phyloP scores from a whole-genome alignment of 2,329 filamentous ascomycete genomes.

The Nemania bipapillata region DNA sequence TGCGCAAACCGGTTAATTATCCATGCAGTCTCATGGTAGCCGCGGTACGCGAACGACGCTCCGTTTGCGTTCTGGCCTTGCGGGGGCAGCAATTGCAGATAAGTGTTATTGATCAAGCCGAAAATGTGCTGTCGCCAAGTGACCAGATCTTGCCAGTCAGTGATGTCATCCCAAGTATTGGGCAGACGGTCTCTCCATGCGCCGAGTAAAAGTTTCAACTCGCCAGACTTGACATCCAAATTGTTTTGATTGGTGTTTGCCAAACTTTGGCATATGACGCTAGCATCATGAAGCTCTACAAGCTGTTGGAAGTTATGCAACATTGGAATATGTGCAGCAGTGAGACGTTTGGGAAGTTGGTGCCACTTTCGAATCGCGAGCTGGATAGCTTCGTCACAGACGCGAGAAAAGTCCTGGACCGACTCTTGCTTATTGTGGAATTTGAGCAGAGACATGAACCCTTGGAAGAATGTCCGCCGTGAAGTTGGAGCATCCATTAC shows the following conservation, averaged over 20 bases:
- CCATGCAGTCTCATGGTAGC: slow-evolving; percentile 99
- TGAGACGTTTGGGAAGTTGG: slow-evolving; percentile 91
- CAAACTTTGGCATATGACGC: slow-evolving; percentile 92
- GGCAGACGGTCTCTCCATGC: slow-evolving; percentile 96
- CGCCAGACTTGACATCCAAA: slow-evolving; percentile 91
- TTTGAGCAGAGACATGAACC: slow-evolving; percentile 96
- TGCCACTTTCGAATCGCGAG: slow-evolving; percentile 98
- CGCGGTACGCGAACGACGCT: slow-evolving; percentile 94
- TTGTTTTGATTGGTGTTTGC: slow-evolving; percentile 84
- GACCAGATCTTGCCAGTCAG: slow-evolving; percentile 98
- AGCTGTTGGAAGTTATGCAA: slow-evolving; percentile 98
- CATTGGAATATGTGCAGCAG: slow-evolving; percentile 92
- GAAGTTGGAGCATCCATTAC: slow-evolving; percentile 98
- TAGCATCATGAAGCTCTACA: slow-evolving; percentile 96
- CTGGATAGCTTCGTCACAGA: slow-evolving; percentile 97
- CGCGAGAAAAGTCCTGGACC: slow-evolving; percentile 81
- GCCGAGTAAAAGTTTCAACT: slow-evolving; percentile 90
- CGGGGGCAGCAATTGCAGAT: slow-evolving; percentile 83
- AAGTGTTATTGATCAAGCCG: slow-evolving; percentile 93
- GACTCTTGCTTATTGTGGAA: slow-evolving; percentile 89
- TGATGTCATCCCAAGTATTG: slow-evolving; percentile 99
- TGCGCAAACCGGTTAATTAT: slow-evolving; percentile 99
- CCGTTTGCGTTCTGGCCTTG: slow-evolving; percentile 84
- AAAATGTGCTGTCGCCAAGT: slow-evolving; percentile 99
- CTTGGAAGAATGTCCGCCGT: slow-evolving; percentile 93